Percentiles rank a stretch among this genome's conserved stretches.
Evolutionary conservation across 23 red algal genomes (phyloP).

Genomic region (Agarophyton chilense): DNA sequence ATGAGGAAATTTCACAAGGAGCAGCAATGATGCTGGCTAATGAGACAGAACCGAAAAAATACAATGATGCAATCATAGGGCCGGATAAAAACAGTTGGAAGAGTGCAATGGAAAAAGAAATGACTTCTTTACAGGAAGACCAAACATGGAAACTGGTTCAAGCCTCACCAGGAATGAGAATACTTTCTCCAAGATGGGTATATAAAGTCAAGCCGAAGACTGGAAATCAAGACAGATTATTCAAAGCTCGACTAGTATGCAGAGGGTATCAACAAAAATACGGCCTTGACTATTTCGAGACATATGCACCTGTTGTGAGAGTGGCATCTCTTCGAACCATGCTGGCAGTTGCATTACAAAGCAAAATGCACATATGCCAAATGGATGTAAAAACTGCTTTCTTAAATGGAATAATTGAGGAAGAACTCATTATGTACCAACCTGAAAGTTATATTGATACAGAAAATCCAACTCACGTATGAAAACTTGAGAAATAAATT

Average conservation of each 20-base stretch:
- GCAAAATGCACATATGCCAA: too few species aligned
- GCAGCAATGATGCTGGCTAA: too few species aligned
- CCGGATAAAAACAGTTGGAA: too few species aligned
- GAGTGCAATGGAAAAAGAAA: too few species aligned
- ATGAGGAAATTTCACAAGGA: too few species aligned
- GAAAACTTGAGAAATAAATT: too few species aligned
- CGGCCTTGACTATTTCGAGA: neutral
- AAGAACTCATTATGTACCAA: constrained; percentile 51
- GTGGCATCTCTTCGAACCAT: neutral
- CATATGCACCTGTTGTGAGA: neutral
- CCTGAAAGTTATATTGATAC: constrained; percentile 25
- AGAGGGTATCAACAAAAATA: constrained; percentile 6
- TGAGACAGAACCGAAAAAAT: too few species aligned
- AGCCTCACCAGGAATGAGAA: too few species aligned
- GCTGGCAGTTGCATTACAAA: neutral
- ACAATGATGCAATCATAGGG: too few species aligned
- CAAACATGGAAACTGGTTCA: too few species aligned
- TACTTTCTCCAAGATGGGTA: too few species aligned
- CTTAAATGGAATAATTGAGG: constrained; percentile 41
- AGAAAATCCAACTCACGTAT: neutral
- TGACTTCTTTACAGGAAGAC: too few species aligned
- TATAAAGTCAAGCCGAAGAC: neutral
- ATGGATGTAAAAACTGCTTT: constrained; percentile 62
- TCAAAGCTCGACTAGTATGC: neutral
- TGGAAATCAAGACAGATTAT: neutral